Conservation (phyloP, 257 asterid species). For the Jasminum sambac region DNA sequence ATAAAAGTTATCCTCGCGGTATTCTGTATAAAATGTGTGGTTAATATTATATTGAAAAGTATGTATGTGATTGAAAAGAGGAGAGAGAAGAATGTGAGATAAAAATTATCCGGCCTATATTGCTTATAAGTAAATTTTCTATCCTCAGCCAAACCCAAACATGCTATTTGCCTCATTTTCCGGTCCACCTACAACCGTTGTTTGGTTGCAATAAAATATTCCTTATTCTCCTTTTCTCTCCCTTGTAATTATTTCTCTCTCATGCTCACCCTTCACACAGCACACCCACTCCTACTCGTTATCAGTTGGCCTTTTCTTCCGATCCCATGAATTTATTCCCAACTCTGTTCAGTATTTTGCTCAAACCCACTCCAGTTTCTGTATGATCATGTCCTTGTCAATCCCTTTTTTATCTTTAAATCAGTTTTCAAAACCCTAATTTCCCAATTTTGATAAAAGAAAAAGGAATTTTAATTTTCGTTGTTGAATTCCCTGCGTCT, state of each 20-base stretch:
- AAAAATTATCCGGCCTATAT: no score
- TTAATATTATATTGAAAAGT: no score
- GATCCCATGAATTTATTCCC: conserved; percentile 37
- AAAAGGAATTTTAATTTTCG: conserved; percentile 22
- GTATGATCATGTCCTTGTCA: conserved; percentile 10
- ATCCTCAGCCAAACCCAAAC: no score
- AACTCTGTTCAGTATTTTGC: conserved; percentile 26
- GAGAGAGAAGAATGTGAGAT: no score
- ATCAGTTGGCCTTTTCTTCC: conserved; percentile 41
- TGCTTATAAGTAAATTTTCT: no score
- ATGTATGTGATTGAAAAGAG: no score
- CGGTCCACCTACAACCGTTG: no score
- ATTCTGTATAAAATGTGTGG: no score
- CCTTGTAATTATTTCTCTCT: conserved; percentile 1
- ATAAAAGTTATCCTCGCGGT: no score
- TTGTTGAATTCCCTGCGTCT: conserved; percentile 23
- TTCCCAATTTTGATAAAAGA: conserved; percentile 8
- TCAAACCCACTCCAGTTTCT: conserved; percentile 30
- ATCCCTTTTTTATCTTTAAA: neutral
- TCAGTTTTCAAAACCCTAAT: conserved; percentile 37
- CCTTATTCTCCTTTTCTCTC: neutral
- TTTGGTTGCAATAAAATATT: neutral
- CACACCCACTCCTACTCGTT: conserved; percentile 26
- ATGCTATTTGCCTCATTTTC: no score
- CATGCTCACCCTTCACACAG: conserved; percentile 10